Base-by-base conservation (phyloP, 306 rosid species). In the Biancaea sappan region DNA sequence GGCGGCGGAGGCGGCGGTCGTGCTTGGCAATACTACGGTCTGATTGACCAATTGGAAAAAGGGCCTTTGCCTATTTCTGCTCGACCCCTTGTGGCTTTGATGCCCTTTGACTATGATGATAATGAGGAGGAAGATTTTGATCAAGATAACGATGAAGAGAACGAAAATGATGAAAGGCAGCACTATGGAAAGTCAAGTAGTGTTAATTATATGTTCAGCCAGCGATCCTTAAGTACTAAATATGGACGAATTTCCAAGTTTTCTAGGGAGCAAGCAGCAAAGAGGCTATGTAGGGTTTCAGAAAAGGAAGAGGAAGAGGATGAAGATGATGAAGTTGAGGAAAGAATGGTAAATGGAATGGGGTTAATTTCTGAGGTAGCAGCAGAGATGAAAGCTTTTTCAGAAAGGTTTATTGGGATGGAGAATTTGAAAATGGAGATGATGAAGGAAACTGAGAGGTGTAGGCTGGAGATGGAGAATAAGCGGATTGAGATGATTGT, bases 11-110 rank as follows among this genome's bases (percentile, higher is more conserved):
- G 44, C 13, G 40, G 68, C 21, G 57, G 72, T 50, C 76, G 85
- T 19, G 24, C 26, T 29, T 93, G 97, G 99, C 96, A 71, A 38
- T 94, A 90, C 77, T 79, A 75, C 35, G 83, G 81, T n/a, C 92
- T 81, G n/a, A 94, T 94, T 93, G 90, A 84, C 62, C 78, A 64
- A 41, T 76, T 94, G 24, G 89, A 88, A 58, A 92, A 88, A 41
- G 98, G 98, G 4, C 98, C 98, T 0, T 52, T 84, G 15, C 98
- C 98, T 29, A 91, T 94, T 74, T 89, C 96, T 26, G 86, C 86
- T 1, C 73, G 74, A 5, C 90, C 92, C 4, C 47, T 87, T 21
- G 66, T 67, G 14, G 43, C 71, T 35, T 50, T 62, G 4, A 22
- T 47, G 58, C 77, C 78, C 50, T 5, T 25, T 3, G 44, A 56